A percentile compares a stretch with the other conserved stretches of the same genome.
Conservation (phyloP, 2,329 filamentous ascomycete species). For the Xylariaceae sp. region DNA sequence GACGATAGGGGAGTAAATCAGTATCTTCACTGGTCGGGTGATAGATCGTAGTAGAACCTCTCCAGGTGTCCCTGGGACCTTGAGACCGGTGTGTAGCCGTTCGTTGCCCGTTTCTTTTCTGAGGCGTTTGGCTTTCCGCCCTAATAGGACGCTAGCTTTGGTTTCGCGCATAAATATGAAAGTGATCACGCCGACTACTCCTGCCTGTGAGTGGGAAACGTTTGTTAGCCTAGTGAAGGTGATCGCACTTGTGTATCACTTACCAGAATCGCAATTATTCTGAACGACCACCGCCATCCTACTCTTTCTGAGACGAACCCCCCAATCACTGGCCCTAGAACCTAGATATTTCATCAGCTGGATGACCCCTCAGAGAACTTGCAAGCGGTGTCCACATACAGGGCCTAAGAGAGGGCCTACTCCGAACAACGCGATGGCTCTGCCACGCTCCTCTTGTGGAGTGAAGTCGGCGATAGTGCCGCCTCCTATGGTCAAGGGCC, state of each 20-base stretch:
- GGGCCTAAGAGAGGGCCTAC: constrained; percentile 39
- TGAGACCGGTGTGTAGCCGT: not conserved
- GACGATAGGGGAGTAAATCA: constrained; percentile 13
- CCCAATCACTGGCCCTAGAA: constrained; percentile 46
- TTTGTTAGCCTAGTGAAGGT: not conserved
- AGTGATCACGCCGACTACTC: not conserved
- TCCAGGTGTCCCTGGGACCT: not conserved
- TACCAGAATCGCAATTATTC: constrained; percentile 37
- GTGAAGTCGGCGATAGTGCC: constrained; percentile 38
- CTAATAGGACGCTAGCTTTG: constrained; percentile 2
- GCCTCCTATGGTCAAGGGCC: constrained; percentile 34
- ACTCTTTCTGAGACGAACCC: constrained; percentile 32
- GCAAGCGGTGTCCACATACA: constrained; percentile 31
- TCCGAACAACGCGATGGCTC: constrained; percentile 37
- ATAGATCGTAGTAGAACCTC: constrained; percentile 2
- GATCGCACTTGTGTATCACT: constrained; percentile 23
- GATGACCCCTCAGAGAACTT: constrained; percentile 32
- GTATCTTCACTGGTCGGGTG: constrained; percentile 12
- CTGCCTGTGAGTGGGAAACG: not conserved
- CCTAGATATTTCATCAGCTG: constrained; percentile 9
- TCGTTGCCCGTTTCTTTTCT: constrained; percentile 5
- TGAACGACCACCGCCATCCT: constrained; percentile 50
- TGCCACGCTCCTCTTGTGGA: constrained; percentile 22
- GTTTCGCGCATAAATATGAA: constrained; percentile 13
- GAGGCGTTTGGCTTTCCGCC: not conserved